A percentile compares a stretch with the other conserved stretches of the same genome.
Evolutionary conservation across 371 early-diverging fungal species (phyloP).

Genomic region (Mortierella sp.): DNA sequence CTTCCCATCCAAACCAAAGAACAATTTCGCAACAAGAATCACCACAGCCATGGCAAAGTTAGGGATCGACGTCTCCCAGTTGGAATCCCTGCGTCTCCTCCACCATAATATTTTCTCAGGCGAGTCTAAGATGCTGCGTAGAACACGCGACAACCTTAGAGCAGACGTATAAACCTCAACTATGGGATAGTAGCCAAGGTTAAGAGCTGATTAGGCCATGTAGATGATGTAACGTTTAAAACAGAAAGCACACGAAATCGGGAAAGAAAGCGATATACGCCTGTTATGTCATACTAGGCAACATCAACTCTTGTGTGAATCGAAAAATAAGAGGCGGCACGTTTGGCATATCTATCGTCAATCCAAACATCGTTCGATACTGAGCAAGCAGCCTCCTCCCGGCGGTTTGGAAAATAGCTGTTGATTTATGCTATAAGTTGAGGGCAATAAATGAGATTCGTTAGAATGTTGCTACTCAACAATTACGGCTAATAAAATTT

Average conservation of each 20-base stretch:
- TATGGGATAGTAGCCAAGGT: neutral
- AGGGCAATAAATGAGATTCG: neutral
- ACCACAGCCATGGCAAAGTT: conserved; percentile 25
- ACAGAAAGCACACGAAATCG: neutral
- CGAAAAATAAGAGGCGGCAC: conserved; percentile 29
- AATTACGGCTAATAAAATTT: neutral
- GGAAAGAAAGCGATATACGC: neutral
- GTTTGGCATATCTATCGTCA: conserved; percentile 10
- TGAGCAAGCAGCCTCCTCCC: neutral
- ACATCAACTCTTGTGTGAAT: conserved; percentile 47
- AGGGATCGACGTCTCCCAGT: conserved; percentile 2
- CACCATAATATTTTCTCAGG: neutral
- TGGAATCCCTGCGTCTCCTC: neutral
- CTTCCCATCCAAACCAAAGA: conserved; percentile 44
- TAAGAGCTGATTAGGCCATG: neutral
- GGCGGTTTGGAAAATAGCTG: neutral
- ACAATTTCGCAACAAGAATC: conserved; percentile 38
- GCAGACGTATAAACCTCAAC: conserved; percentile 47
- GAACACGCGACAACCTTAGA: conserved; percentile 12
- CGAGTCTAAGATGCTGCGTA: neutral
- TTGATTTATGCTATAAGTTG: neutral
- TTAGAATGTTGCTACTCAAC: neutral
- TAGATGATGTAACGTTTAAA: neutral
- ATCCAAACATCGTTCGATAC: neutral
- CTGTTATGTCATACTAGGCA: conserved; percentile 30